Evolutionary conservation across 306 rosid species (phyloP), one percentile per base, ranked within the genome.

Genomic region (Dalbergia cochinchinensis): DNA sequence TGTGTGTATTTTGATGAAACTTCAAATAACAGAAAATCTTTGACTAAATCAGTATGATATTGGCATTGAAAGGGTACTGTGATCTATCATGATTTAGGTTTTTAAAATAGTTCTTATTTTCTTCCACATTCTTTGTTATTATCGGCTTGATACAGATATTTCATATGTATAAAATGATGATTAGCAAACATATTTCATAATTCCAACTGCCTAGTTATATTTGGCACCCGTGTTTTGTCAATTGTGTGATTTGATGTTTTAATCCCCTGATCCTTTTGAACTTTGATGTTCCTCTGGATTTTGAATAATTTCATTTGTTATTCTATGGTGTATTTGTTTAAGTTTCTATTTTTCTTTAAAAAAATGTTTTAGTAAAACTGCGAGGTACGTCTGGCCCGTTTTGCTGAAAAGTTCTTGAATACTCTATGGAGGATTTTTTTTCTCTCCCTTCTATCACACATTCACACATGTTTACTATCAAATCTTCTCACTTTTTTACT

Each of bases 1-100:
- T 71, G 19, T 73, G 67, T 82, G 76, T 77, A 72, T 74, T 81
- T 74, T 69, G 33, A 78, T 58, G 67, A 78, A 62, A 53, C 65
- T 39, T 69, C 16, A 62, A 9, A 54, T 47, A 47, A 63, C 34
- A 68, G 71, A 82, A 77, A 61, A 67, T 61, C 33, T 53, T 65
- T 39, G 54, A 42, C 60, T 55, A 71, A 51, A 44, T 71, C 37
- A 77, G 50, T 66, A 31, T 44, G 58, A 51, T 65, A 65, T 33
- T 76, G 76, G 22, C 57, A 19, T 50, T 71, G 76, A 69, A 47
- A 31, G 35, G 9, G 22, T 13, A 58, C 78, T 65, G 15, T n/a
- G 4, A 75, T 79, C 47, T 69, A 64, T 84, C 13, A 19, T 71
- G 47, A 47, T 61, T 9, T 61, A 22, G n/a, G 61, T 61, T 51